Evolutionary conservation across 2,329 filamentous ascomycete genomes (phyloP).

Genomic region (Fusarium citri): DNA sequence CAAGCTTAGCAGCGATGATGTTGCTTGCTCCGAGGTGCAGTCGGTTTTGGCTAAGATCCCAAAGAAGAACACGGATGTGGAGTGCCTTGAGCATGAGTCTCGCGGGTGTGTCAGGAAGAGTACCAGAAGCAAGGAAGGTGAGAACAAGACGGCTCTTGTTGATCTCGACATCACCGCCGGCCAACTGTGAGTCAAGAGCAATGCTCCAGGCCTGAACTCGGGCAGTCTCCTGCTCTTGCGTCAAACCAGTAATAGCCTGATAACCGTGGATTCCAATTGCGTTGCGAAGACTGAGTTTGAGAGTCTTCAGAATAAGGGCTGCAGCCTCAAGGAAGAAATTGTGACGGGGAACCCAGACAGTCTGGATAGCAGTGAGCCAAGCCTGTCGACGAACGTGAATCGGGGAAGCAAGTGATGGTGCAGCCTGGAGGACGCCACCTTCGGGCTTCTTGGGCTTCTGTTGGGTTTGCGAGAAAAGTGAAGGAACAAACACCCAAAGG

Average conservation of each 20-base stretch:
- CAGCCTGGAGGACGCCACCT: constrained; percentile 59
- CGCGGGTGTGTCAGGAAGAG: constrained; percentile 83
- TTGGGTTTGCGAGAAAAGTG: constrained; percentile 57
- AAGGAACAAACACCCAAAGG: constrained; percentile 67
- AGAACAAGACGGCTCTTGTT: constrained; percentile 87
- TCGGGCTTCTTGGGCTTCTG: constrained; percentile 66
- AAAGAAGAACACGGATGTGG: constrained; percentile 89
- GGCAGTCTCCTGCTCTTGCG: constrained; percentile 85
- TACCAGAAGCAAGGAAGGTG: constrained; percentile 88
- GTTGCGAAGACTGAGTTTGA: constrained; percentile 84
- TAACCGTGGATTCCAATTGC: constrained; percentile 82
- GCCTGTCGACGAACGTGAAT: constrained; percentile 88
- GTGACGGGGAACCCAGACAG: constrained; percentile 89
- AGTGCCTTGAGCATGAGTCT: constrained; percentile 92
- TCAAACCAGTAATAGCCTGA: constrained; percentile 81
- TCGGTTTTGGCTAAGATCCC: constrained; percentile 76
- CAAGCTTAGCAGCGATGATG: constrained; percentile 77
- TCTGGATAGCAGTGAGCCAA: constrained; percentile 93
- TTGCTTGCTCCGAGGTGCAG: constrained; percentile 75
- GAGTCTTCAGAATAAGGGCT: constrained; percentile 81
- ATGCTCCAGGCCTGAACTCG: constrained; percentile 94
- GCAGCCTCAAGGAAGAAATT: constrained; percentile 87
- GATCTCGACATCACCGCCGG: constrained; percentile 89
- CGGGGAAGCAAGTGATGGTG: constrained; percentile 81
- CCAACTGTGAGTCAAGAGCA: constrained; percentile 90